Evolutionary conservation across 176 grass and related monocot genomes (phyloP).

Genomic region (Carex cristatella): DNA sequence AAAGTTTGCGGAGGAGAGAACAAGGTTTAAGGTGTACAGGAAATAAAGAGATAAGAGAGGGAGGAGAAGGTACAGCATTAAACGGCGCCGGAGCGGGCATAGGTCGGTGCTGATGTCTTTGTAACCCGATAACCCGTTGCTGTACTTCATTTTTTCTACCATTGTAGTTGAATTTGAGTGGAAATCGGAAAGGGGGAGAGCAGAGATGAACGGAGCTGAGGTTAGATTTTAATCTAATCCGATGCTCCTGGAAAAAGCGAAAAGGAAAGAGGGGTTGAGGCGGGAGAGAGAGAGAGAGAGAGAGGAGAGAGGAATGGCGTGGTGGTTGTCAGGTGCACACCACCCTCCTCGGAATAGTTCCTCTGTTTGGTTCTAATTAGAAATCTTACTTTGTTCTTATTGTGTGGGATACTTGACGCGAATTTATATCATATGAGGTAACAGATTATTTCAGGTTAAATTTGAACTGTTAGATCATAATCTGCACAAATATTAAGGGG

Average conservation of each 20-base stretch:
- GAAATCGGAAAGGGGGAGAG: background rate
- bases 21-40: slow-evolving; percentile 80
- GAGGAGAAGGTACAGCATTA: slow-evolving; percentile 58
- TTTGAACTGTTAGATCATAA: no score
- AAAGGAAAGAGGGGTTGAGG: background rate
- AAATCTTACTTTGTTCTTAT: background rate
- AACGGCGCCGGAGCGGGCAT: slow-evolving; percentile 33
- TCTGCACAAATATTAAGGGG: no score
- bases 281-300: background rate
- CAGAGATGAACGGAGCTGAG: background rate
- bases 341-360: background rate
- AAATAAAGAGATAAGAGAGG: slow-evolving; percentile 59
- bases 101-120: slow-evolving; percentile 40
- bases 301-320: background rate
- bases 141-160: slow-evolving; percentile 28
- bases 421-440: no score
- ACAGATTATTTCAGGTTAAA: no score
- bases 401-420: slow-evolving; percentile 8
- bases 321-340: background rate
- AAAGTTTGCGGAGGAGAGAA: slow-evolving; percentile 45
- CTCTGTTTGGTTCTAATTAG: background rate
- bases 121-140: slow-evolving; percentile 29
- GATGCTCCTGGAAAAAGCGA: background rate
- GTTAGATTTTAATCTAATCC: background rate
- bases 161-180: background rate